phyloP scores from a whole-genome alignment of 495 filamentous ascomycete species.

The Achaetomiella virescens region DNA sequence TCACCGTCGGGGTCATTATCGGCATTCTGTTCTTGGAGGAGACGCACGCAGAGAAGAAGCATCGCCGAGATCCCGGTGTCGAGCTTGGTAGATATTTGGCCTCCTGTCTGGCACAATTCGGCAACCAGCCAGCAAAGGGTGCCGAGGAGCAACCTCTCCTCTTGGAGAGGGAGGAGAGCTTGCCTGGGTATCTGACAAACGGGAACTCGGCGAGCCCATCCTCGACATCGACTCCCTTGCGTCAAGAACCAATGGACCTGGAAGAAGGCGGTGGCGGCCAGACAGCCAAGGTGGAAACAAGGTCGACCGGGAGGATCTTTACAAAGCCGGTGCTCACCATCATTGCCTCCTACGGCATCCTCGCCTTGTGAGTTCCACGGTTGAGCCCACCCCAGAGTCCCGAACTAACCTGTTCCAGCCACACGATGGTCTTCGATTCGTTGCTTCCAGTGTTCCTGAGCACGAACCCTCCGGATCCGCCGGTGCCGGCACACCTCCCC shows the following conservation, averaged over 20 bases:
- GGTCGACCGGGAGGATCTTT: slow-evolving; percentile 44
- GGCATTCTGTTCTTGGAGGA: slow-evolving; percentile 91
- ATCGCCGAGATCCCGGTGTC: slow-evolving; percentile 65
- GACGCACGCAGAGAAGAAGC: slow-evolving; percentile 80
- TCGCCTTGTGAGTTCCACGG: slow-evolving; percentile 75
- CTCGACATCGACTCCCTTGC: slow-evolving; percentile 7
- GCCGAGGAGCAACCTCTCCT: slow-evolving; percentile 50
- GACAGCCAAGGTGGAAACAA: slow-evolving; percentile 14
- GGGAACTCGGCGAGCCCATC: slow-evolving; percentile 38
- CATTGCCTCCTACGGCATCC: slow-evolving; percentile 83
- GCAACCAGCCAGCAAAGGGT: slow-evolving; percentile 18
- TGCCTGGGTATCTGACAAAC: slow-evolving; percentile 59
- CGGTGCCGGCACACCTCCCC: slow-evolving; percentile 48
- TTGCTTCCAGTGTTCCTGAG: slow-evolving; percentile 88
- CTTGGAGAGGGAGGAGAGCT: slow-evolving; percentile 47
- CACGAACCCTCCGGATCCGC: slow-evolving; percentile 50
- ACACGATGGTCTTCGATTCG: slow-evolving; percentile 91
- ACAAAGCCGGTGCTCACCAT: slow-evolving; percentile 74
- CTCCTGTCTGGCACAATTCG: slow-evolving; percentile 33
- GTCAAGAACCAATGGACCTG: slow-evolving; percentile 6
- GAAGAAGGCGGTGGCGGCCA: slow-evolving; percentile 11
- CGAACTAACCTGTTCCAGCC: slow-evolving; percentile 29
- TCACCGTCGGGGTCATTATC: slow-evolving; percentile 70
- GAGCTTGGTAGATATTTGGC: slow-evolving; percentile 73
- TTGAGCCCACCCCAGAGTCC: neutral